Evolutionary conservation across 2,329 filamentous ascomycete genomes (phyloP), one percentile per base, ranked within the genome.

Genomic region (Drechslerella dactyloides): DNA sequence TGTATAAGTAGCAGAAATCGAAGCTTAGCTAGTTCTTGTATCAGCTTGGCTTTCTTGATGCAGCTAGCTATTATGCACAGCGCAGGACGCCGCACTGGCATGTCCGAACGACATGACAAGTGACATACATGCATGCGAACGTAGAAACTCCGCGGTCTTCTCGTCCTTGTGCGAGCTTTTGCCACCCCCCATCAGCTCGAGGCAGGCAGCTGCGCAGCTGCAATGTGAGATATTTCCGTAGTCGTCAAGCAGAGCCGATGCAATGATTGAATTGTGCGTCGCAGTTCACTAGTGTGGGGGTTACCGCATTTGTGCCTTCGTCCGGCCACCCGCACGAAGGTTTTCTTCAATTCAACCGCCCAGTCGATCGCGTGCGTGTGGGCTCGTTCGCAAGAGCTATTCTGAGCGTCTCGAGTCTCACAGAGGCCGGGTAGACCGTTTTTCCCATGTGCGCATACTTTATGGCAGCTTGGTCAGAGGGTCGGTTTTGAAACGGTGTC

Each of bases 331-430:
- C 37, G 13, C n/a, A 42, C 11, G 13, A 42, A 8, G 27, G 8
- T 33, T 42, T 64, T 37, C 52, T 33, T 62, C 48, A 27, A 40
- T 40, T 17, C 59, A 63, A 63, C 59, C 59, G 59, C 59, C 51
- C 59, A 63, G 48, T 50, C n/a, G n/a, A n/a, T n/a, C 30, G 35
- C 44, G 8, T 21, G 44, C 27, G 51, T 61, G 46, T 52, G 57
- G 46, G 11, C 42, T 48, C 42, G n/a, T n/a, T n/a, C n/a, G n/a
- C n/a, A 33, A 8, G 4, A 33, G 27, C 27, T 33, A 33, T 33
- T 33, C 27, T 33, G 27, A 33, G 27, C 27, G 3, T 33, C 8
- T 33, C 27, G 27, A 33, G 27, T 33, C 27, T 33, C 27, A 33
- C 48, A 35, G 37, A 15, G 35, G 44, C 58, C 58, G 48, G 58